Percentiles rank a stretch among this genome's conserved stretches.
Evolutionary conservation across 192 early-diverging fungal genomes (phyloP).

Genomic region (Pilobolus umbonatus): DNA sequence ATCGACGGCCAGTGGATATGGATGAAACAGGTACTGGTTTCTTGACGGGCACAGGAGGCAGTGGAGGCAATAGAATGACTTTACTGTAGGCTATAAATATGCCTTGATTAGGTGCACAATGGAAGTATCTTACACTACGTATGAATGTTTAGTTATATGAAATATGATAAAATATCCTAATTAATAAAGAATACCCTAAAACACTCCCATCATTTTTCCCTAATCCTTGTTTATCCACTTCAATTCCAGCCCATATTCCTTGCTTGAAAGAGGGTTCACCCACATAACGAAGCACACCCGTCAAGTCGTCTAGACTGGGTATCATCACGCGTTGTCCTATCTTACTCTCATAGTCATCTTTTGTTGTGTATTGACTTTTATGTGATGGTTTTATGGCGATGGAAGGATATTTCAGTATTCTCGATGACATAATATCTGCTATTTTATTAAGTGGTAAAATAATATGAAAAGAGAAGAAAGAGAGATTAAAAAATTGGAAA

Average conservation of each 20-base stretch:
- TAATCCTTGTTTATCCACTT: constrained; percentile 53
- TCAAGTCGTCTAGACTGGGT: constrained; percentile 5
- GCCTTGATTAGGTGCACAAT: constrained; percentile 19
- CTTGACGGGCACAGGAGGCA: neutral
- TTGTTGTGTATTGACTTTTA: neutral
- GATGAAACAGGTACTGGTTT: neutral
- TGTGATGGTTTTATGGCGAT: neutral
- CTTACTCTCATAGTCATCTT: neutral
- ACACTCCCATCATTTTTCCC: constrained; percentile 79
- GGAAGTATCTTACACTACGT: constrained; percentile 22
- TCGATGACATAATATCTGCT: neutral
- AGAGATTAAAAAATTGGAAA: neutral
- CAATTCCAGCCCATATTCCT: constrained; percentile 76
- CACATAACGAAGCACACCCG: constrained; percentile 63
- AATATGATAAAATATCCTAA: neutral
- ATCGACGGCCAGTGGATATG: constrained; percentile 2
- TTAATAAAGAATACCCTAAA: constrained; percentile 46
- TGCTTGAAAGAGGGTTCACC: constrained; percentile 67
- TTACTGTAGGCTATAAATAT: constrained; percentile 25
- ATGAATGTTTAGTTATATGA: neutral
- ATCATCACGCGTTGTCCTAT: constrained; percentile 22
- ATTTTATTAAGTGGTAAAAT: neutral
- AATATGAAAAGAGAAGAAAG: neutral
- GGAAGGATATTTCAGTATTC: constrained; percentile 1
- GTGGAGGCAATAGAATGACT: neutral